Evolutionary conservation across 495 filamentous ascomycete species (phyloP), one percentile per base, ranked within the genome.

Genomic region (Penicillium argentinense): DNA sequence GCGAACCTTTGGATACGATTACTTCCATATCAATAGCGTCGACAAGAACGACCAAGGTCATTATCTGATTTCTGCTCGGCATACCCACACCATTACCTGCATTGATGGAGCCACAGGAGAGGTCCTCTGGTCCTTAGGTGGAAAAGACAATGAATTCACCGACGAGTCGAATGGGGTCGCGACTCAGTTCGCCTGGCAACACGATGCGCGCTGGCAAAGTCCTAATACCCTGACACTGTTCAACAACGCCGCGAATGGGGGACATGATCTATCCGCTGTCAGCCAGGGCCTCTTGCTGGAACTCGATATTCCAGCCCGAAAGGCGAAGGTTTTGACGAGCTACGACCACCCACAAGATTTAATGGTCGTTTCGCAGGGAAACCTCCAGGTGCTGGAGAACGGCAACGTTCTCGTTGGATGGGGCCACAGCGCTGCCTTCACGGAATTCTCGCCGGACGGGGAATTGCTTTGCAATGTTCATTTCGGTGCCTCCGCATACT

Each of bases 11-110:
- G 51, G 38, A 13, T 69, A 50, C 28, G 78, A 83, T 51, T 81
- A 76, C 54, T 80, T 77, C 59, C 79, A 82, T 49, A 71, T 83
- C 49, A 81, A 81, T 59, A 77, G 74, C 34, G 69, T 83, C 39
- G 79, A 81, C 61, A 79, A 81, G 55, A 61, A 75, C 49, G 45
- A 55, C 4, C 57, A 71, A 6, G 78, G 79, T 5, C 72, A 73
- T 42, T 83, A 81, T 45, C 53, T 83, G 4, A 64, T 83, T 19
- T 82, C 80, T 4, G 72, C 67, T 6, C 73, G 79, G 9, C 72
- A 83, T 47, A 71, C 69, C 16, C 71, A 74, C 55, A 66, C 75
- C 8, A 38, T 68, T 16, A 59, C 54, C 14, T 66, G 60, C 30
- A 66, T 84, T 18, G 73, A 74, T 53, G 71, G 74, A 36, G 65